phyloP scores from a whole-genome alignment of 345 rosid genomes.

The Luvunga scandens region DNA sequence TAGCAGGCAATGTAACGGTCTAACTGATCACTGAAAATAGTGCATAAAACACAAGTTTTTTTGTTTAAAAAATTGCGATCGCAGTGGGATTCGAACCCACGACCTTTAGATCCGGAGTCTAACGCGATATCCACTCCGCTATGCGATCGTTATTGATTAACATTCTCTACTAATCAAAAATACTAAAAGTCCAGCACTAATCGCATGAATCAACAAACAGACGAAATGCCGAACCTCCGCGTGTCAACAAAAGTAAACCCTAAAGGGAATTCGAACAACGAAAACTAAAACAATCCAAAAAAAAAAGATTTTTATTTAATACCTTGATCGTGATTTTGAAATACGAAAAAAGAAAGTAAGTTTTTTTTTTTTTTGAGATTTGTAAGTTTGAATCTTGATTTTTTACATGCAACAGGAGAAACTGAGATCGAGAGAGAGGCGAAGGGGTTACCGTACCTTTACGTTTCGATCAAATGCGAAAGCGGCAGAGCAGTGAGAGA shows the following conservation, averaged over 20 bases:
- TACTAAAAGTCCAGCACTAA: not conserved
- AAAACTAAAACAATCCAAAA: not conserved
- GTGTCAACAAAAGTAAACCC: not conserved
- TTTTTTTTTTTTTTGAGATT: not conserved
- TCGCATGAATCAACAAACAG: not conserved
- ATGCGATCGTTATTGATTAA: conserved; percentile 51
- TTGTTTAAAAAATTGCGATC: conserved; percentile 31
- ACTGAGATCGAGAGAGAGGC: not conserved
- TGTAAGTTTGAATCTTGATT: not conserved
- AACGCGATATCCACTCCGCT: conserved; percentile 99
- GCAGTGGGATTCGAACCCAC: conserved; percentile 99
- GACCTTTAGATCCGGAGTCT: conserved; percentile 99
- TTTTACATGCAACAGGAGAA: not conserved
- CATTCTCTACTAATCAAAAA: not conserved
- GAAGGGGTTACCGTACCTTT: not conserved
- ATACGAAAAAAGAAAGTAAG: not conserved
- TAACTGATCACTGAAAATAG: not conserved
- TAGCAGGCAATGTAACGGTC: not conserved
- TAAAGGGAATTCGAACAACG: not conserved
- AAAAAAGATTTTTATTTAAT: not conserved
- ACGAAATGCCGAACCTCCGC: not conserved
- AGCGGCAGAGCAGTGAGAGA: not conserved
- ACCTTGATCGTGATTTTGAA: not conserved
- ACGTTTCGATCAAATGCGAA: not conserved
- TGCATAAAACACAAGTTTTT: too few species aligned